phyloP scores from a whole-genome alignment of 305 asterid species.

The Rubia balearica region DNA sequence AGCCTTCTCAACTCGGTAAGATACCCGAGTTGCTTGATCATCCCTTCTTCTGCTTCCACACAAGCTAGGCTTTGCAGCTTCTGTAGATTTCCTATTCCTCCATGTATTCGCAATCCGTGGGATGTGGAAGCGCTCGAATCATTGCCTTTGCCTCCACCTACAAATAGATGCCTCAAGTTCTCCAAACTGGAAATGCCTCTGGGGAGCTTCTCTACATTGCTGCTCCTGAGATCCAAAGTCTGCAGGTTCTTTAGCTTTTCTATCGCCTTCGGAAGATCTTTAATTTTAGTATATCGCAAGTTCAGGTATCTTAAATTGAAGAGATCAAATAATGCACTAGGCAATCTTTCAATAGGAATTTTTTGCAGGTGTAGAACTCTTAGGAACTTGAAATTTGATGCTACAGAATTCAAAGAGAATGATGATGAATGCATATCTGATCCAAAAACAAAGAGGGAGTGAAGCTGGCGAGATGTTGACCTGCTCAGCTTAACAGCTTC shows the following conservation, averaged over 20 bases:
- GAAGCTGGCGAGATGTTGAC: conserved; percentile 22
- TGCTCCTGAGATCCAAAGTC: conserved; percentile 23
- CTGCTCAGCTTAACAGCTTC: conserved; percentile 16
- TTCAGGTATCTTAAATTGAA: conserved; percentile 25
- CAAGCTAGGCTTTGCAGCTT: conserved; percentile 20
- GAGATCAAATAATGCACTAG: conserved; percentile 20
- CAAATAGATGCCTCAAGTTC: conserved; percentile 26
- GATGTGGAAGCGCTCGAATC: not conserved
- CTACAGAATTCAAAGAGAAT: conserved; percentile 16
- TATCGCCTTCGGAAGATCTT: conserved; percentile 21
- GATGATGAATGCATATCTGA: conserved; percentile 17
- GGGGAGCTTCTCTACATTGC: conserved; percentile 22
- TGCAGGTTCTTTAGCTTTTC: conserved; percentile 24
- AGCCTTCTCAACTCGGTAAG: conserved; percentile 19
- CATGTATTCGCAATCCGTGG: conserved; percentile 12
- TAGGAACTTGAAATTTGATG: conserved; percentile 21
- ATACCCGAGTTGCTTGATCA: conserved; percentile 13
- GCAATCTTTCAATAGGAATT: conserved; percentile 21
- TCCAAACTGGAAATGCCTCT: conserved; percentile 20
- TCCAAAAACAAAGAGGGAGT: conserved; percentile 24
- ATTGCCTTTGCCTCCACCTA: not conserved
- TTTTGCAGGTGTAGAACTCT: conserved; percentile 24
- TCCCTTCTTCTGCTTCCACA: conserved; percentile 20
- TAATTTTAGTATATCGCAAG: conserved; percentile 18
- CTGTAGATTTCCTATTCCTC: conserved; percentile 13